Evolutionary conservation across 2,329 filamentous ascomycete species (phyloP).

Genomic region (Chrysoporthe austroafricana): DNA sequence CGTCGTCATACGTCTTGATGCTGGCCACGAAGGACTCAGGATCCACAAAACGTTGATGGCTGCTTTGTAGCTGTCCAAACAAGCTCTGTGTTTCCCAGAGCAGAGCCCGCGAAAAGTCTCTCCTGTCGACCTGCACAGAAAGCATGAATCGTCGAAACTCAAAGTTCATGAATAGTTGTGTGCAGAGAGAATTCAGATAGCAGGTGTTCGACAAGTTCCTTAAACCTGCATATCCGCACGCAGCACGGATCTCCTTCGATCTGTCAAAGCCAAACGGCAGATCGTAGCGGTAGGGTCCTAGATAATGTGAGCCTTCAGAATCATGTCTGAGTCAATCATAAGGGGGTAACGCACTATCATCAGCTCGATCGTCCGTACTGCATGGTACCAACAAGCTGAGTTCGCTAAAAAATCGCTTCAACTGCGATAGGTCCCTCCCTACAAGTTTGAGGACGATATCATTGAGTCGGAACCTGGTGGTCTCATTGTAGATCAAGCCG

Average conservation of each 20-base stretch:
- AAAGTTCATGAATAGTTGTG: slow-evolving; percentile 95
- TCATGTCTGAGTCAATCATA: too few species aligned
- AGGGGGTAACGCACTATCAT: slow-evolving; percentile 42
- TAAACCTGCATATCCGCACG: slow-evolving; percentile 86
- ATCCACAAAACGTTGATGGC: slow-evolving; percentile 72
- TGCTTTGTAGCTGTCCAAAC: slow-evolving; percentile 86
- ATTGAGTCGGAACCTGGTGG: slow-evolving; percentile 35
- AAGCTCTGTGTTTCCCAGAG: slow-evolving; percentile 78
- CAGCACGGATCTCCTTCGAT: slow-evolving; percentile 69
- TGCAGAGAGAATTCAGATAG: slow-evolving; percentile 93
- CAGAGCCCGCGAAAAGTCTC: slow-evolving; percentile 63
- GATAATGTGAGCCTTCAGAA: neutral
- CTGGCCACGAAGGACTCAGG: slow-evolving; percentile 72
- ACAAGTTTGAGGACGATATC: slow-evolving; percentile 62
- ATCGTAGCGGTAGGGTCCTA: slow-evolving; percentile 61
- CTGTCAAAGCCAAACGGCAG: slow-evolving; percentile 67
- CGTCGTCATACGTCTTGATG: slow-evolving; percentile 82
- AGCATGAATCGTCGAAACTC: slow-evolving; percentile 87
- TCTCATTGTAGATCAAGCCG: slow-evolving; percentile 23
- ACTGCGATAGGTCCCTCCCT: slow-evolving; percentile 53
- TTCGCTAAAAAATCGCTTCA: slow-evolving; percentile 54
- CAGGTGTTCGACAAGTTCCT: slow-evolving; percentile 94
- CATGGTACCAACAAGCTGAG: slow-evolving; percentile 55
- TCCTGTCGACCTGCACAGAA: slow-evolving; percentile 59
- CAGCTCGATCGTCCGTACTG: slow-evolving; percentile 41